Evolutionary conservation across 768 basidiomycete species (phyloP).

Genomic region (Leccinum sublutescens): DNA sequence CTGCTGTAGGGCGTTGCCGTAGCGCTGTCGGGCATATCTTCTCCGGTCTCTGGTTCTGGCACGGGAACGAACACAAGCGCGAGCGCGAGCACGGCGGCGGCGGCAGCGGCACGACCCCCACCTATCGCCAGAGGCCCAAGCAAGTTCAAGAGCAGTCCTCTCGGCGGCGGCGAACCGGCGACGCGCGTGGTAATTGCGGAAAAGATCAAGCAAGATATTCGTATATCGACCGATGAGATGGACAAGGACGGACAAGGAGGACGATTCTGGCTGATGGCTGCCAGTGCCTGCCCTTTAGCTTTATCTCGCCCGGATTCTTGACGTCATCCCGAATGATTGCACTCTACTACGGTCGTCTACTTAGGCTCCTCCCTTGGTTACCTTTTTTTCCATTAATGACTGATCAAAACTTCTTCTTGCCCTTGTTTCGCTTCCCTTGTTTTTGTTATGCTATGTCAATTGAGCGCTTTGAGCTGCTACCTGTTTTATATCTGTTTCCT

Average conservation of each 20-base stretch:
- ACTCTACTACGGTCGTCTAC: too few relatives aligned
- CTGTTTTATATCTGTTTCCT: background rate
- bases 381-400: too few relatives aligned
- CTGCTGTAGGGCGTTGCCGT: slow-evolving; percentile 2
- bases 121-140: slow-evolving; percentile 42
- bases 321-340: background rate
- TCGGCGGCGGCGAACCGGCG: slow-evolving; percentile 39
- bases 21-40: background rate
- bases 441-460: slow-evolving; percentile 1
- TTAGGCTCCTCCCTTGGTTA: too few relatives aligned
- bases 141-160: slow-evolving; percentile 75
- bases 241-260: slow-evolving; percentile 37
- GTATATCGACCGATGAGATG: slow-evolving; percentile 35
- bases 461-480: slow-evolving; percentile 4
- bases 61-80: background rate
- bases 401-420: background rate
- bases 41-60: background rate
- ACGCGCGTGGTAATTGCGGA: slow-evolving; percentile 40
- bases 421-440: background rate
- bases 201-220: slow-evolving; percentile 20
- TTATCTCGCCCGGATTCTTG: background rate
- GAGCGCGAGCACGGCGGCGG: background rate
- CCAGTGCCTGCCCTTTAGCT: too few relatives aligned
- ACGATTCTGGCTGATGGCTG: slow-evolving; percentile 12
- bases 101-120: slow-evolving; percentile 6